These are phyloP conservation scores for Prunus fruticosa DNA, from an alignment of 306 rosid species.

Conservation along the genomic window DNA sequence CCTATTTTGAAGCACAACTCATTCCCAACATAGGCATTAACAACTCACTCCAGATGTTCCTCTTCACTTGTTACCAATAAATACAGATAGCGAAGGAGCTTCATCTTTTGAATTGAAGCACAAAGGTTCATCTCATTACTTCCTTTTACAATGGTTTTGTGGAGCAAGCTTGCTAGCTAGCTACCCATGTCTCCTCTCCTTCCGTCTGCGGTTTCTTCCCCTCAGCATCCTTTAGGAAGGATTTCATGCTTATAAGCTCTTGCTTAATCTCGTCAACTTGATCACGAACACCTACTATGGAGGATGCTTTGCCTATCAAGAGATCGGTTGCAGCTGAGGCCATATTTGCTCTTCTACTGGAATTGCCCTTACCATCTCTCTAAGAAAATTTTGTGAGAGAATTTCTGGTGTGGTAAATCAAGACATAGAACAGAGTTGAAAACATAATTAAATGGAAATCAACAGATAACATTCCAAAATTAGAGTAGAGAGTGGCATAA, in stretches of 20 bases:
- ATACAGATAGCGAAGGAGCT: neutral
- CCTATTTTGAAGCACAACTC: neutral
- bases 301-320: neutral
- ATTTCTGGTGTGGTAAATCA: too few relatives aligned
- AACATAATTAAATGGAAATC: too few relatives aligned
- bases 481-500: too few relatives aligned
- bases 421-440: too few relatives aligned
- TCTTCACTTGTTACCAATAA: neutral
- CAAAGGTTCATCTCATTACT: slow-evolving; percentile 5
- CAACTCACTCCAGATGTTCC: too few relatives aligned
- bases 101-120: slow-evolving; percentile 3
- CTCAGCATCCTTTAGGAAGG: slow-evolving; percentile 8
- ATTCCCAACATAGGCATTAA: neutral
- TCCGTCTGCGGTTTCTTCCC: neutral
- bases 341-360: neutral
- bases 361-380: too few relatives aligned
- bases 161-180: too few relatives aligned
- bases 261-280: neutral
- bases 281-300: neutral
- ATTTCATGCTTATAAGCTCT: neutral
- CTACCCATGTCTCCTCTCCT: neutral
- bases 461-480: too few relatives aligned
- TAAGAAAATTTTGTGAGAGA: too few relatives aligned
- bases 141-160: too few relatives aligned
- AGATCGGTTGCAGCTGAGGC: neutral